Conservation (phyloP, 2,329 filamentous ascomycete species). For the Colletotrichum sp. region DNA sequence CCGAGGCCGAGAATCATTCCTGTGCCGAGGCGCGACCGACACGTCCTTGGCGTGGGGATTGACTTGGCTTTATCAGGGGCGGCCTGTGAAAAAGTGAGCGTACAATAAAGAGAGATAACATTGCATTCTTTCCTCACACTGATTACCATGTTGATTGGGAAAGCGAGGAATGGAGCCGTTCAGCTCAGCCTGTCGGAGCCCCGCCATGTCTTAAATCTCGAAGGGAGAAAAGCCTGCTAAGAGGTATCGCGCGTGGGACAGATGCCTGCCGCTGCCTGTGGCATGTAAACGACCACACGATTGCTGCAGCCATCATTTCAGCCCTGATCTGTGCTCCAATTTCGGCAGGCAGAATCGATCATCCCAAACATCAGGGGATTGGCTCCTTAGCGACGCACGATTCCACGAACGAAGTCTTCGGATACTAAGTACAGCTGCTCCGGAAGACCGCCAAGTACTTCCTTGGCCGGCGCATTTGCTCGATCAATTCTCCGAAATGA, state of each 20-base stretch:
- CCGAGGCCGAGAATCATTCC: background rate
- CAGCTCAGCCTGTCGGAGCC: background rate
- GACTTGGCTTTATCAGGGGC: background rate
- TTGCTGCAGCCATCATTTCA: background rate
- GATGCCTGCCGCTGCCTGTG: background rate
- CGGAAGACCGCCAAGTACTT: too few species aligned
- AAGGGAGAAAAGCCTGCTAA: background rate
- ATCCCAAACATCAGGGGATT: background rate
- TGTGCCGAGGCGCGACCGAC: background rate
- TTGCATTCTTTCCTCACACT: background rate
- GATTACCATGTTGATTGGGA: background rate
- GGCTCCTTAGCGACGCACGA: background rate
- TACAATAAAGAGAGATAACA: fast-evolving
- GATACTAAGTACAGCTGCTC: too few species aligned
- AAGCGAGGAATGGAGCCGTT: background rate
- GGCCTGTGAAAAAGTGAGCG: background rate
- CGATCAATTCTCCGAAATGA: background rate
- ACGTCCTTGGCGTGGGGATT: background rate
- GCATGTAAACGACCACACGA: background rate
- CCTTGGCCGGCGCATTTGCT: background rate
- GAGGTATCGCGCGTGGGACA: background rate
- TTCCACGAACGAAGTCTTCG: background rate
- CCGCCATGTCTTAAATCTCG: background rate
- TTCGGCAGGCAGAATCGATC: background rate
- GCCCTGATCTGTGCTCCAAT: background rate